A percentile compares a stretch with the other conserved stretches of the same genome.
These are phyloP conservation scores for Kluyveromyces sp. DNA, from an alignment of 1,139 yeast species.

Conservation along the genomic window DNA sequence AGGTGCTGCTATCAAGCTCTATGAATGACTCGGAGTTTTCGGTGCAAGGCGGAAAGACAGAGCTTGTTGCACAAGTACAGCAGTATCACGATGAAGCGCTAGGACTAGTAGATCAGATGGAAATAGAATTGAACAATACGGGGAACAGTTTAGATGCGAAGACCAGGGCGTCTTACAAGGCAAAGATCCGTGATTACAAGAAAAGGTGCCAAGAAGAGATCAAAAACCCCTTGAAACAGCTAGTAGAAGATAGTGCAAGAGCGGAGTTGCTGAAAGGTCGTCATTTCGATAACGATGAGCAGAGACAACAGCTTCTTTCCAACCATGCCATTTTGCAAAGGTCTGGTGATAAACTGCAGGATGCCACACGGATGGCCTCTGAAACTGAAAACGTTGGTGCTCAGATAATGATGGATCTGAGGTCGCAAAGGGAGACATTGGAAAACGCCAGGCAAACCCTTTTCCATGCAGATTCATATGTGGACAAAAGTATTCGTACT, in stretches of 20 bases:
- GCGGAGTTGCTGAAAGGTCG: slow-evolving; percentile 21
- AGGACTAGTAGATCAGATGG: slow-evolving; percentile 32
- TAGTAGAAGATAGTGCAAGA: slow-evolving; percentile 26
- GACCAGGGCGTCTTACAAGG: slow-evolving; percentile 23
- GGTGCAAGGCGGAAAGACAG: slow-evolving; percentile 21
- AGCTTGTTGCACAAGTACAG: slow-evolving; percentile 24
- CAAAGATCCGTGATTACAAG: slow-evolving; percentile 27
- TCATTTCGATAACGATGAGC: slow-evolving; percentile 45
- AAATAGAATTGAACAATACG: slow-evolving; percentile 28
- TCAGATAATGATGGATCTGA: slow-evolving; percentile 75
- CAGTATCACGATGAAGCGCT: slow-evolving; percentile 29
- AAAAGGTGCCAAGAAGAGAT: slow-evolving; percentile 20
- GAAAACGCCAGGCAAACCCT: slow-evolving; percentile 76
- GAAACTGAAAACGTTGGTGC: slow-evolving; percentile 94
- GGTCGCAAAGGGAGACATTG: slow-evolving; percentile 92
- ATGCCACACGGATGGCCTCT: slow-evolving; percentile 82
- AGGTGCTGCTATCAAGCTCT: slow-evolving; percentile 18
- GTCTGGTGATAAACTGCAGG: slow-evolving; percentile 74
- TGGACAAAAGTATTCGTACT: slow-evolving; percentile 83
- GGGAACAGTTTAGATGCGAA: slow-evolving; percentile 14
- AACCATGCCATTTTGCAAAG: slow-evolving; percentile 80
- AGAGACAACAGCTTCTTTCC: slow-evolving; percentile 72
- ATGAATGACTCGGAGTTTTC: slow-evolving; percentile 14
- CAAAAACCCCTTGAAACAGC: slow-evolving; percentile 23
- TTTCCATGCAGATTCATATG: slow-evolving; percentile 86